A percentile compares a stretch with the other conserved stretches of the same genome.
These are phyloP conservation scores for Leishmania major DNA, from an alignment of 208 protist genomes.

Conservation along the genomic window DNA sequence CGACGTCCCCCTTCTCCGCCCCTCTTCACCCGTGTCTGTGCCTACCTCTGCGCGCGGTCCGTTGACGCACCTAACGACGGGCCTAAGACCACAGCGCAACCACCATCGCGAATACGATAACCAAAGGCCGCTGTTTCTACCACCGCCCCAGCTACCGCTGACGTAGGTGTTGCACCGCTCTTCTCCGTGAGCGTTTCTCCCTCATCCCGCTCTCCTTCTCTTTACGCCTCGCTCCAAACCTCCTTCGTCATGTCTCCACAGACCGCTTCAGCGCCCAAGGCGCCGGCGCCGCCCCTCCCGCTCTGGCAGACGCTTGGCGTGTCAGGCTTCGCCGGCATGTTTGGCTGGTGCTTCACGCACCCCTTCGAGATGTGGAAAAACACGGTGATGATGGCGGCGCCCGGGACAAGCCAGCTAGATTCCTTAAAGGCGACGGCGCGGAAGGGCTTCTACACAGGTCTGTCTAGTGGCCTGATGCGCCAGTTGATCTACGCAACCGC, in stretches of 20 bases:
- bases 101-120: background rate
- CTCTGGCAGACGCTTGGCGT: constrained; percentile 72
- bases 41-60: background rate
- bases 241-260: background rate
- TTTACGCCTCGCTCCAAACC: background rate
- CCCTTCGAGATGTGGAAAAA: constrained; percentile 95
- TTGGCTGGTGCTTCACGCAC: constrained; percentile 91
- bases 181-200: background rate
- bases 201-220: background rate
- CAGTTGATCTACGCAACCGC: constrained; percentile 92
- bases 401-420: constrained; percentile 52
- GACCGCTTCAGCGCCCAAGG: background rate
- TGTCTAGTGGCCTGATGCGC: constrained; percentile 75
- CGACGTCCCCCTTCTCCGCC: background rate
- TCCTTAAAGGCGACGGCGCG: constrained; percentile 47
- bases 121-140: background rate
- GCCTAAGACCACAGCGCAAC: background rate
- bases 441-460: constrained; percentile 85
- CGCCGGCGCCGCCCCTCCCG: constrained; percentile 37
- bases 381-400: constrained; percentile 82
- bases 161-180: background rate
- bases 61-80: background rate
- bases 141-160: background rate
- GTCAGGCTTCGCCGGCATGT: constrained; percentile 80
- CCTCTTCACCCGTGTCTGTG: background rate